These are phyloP conservation scores for Pythium rishiriense DNA, from an alignment of 352 stramenopile species.

Conservation along the genomic window DNA sequence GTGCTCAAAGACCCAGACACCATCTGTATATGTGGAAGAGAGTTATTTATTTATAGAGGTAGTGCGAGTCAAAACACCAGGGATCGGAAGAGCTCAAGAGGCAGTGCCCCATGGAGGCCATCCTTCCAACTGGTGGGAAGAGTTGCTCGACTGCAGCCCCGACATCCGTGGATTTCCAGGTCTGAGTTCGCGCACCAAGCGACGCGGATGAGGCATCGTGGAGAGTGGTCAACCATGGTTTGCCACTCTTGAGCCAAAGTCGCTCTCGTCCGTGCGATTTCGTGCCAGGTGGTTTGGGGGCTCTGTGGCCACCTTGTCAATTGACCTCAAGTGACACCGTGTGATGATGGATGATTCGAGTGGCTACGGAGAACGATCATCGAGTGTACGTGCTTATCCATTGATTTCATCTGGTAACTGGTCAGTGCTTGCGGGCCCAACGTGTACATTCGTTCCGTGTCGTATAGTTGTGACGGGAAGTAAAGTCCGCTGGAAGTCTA, in stretches of 20 bases:
- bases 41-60: slow-evolving; percentile 3
- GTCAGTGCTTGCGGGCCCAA: neutral
- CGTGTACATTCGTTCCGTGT: neutral
- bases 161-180: too few relatives aligned
- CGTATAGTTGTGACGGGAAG: neutral
- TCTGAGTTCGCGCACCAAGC: too few relatives aligned
- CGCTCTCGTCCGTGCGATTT: too few relatives aligned
- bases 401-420: neutral
- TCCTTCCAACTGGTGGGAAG: neutral
- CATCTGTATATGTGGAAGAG: neutral
- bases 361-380: neutral
- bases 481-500: neutral
- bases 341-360: neutral
- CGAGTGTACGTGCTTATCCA: neutral
- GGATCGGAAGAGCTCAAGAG: slow-evolving; percentile 12
- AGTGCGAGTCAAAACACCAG: neutral
- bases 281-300: too few relatives aligned
- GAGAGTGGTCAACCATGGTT: too few relatives aligned
- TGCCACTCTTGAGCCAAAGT: too few relatives aligned
- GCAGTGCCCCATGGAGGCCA: neutral
- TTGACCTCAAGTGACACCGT: neutral
- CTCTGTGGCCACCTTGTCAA: neutral
- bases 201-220: too few relatives aligned
- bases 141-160: neutral
- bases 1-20: neutral